Conservation (phyloP, 202 grass and related monocot species). For the Musa balbisiana region DNA sequence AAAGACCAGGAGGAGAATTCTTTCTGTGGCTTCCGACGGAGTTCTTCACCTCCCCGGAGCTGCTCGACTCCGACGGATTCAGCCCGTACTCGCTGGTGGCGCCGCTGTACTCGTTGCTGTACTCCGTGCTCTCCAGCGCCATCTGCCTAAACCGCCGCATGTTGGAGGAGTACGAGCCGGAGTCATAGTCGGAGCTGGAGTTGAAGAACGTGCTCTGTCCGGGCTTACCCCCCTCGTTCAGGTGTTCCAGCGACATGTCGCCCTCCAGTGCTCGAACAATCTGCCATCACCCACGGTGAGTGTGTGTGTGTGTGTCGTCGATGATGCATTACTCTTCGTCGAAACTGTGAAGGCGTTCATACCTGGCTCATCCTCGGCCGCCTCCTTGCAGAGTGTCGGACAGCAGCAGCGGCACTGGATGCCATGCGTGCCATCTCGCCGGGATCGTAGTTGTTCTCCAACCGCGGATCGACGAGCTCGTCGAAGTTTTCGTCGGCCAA, state of each 20-base stretch:
- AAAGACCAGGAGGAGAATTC: not conserved
- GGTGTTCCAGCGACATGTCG: slow-evolving; percentile 53
- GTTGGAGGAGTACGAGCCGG: slow-evolving; percentile 37
- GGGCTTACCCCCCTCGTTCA: slow-evolving; percentile 55
- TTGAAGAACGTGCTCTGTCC: slow-evolving; percentile 58
- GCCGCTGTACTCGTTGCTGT: slow-evolving; percentile 50
- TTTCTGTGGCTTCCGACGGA: not conserved
- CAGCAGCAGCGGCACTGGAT: slow-evolving; percentile 61
- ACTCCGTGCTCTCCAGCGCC: slow-evolving; percentile 45
- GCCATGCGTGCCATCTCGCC: slow-evolving; percentile 64
- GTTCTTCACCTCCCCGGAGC: slow-evolving; percentile 25
- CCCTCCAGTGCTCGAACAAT: slow-evolving; percentile 67
- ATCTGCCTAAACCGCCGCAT: slow-evolving; percentile 35
- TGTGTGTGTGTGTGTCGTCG: no score
- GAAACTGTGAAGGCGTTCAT: not conserved
- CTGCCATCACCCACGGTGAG: slow-evolving; percentile 8
- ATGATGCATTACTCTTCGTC: no score
- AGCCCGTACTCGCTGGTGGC: slow-evolving; percentile 40
- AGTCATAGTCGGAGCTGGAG: slow-evolving; percentile 37
- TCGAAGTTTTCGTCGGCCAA: slow-evolving; percentile 37
- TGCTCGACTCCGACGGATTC: slow-evolving; percentile 36
- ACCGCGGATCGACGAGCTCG: slow-evolving; percentile 50
- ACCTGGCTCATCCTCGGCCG: slow-evolving; percentile 96
- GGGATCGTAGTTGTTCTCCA: slow-evolving; percentile 49
- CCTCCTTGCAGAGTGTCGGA: slow-evolving; percentile 80